Base-by-base conservation (phyloP, 129 eudicot genomes). In the Flaveria trinervia region DNA sequence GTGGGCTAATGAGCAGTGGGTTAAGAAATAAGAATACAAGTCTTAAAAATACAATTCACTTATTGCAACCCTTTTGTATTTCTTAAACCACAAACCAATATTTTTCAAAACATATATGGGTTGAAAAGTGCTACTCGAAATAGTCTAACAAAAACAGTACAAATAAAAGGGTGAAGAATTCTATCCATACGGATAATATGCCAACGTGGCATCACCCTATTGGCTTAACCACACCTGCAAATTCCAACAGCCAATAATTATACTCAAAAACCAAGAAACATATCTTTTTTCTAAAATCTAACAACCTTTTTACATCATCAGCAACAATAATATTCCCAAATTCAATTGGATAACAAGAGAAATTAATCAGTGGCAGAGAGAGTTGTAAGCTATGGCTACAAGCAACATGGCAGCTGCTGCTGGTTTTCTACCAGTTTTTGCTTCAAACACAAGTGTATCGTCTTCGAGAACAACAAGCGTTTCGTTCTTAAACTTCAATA, bases 171-270 rank as follows among this genome's bases (percentile, higher is more conserved):
- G 65, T 59, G 2, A 59, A 23, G 15, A 59, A 23, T 13, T 59
- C 65, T 22, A 59, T 59, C 39, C 65, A 23, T 59, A 23, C 1
- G 36, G 65, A 59, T 59, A 59, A 59, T 59, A 23, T 59, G 0
- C 65, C 65, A 23, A 9, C 36, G 16, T 59, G 65, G 65, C 65
- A 59, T 4, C 65, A 59, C 65, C 36, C 16, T 59, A 59, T 59
- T 59, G 65, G 65, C 65, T 59, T 22, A 59, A 11, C 65, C 65
- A 22, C 25, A 59, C 65, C 39, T 22, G 36, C 65, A 59, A 59
- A 59, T 59, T 59, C 65, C 36, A 23, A 9, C 16, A 22, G 65
- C 36, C 65, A 23, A 59, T 59, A 59, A 59, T 12, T 11, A 2
- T 59, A 23, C 2, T 57, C 36, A 39, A 59, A 59, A 59, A 3